Evolutionary conservation across 768 basidiomycete genomes (phyloP), one percentile per base, ranked within the genome.

Genomic region (Lentinula aciculospora): DNA sequence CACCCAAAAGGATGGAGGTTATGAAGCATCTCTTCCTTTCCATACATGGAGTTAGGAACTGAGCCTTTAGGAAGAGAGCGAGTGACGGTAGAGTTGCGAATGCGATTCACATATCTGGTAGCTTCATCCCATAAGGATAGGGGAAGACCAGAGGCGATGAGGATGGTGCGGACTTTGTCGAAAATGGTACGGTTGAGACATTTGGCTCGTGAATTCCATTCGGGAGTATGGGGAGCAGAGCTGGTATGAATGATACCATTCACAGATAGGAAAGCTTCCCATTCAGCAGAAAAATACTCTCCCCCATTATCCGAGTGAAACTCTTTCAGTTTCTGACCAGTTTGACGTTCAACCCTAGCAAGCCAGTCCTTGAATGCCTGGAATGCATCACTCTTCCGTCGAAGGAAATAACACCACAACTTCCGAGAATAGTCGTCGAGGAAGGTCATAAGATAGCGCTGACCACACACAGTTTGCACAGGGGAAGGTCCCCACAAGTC

Each of bases 171-270:
- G 32, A 64, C 54, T 7, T n/a, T 5, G 37, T 78, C 70, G 4
- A 72, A 15, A 10, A 75, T 61, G 0, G 72, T 75, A 8, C 71
- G 61, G 59, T 79, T 81, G 2, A 66, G 61, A 10, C 71, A 63
- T 62, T 81, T 72, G 0, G 77, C 72, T 17, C 79, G 60, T 0
- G 79, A 75, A 57, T 80, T 81, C 44, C 79, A 68, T 53, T 75
- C 64, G 0, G 73, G 78, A 0, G 73, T 76, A 59, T 81, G 68
- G 19, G 76, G 74, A 1, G 72, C 65, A n/a, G n/a, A n/a, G n/a
- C n/a, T n/a, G n/a, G n/a, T n/a, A n/a, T n/a, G n/a, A n/a, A n/a
- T n/a, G n/a, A n/a, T n/a, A n/a, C n/a, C n/a, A n/a, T n/a, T n/a
- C n/a, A n/a, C n/a, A n/a, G n/a, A n/a, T n/a, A n/a, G n/a, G n/a